These are phyloP conservation scores for Eucalyptus paniculata DNA, from an alignment of 345 rosid genomes.

Conservation along the genomic window DNA sequence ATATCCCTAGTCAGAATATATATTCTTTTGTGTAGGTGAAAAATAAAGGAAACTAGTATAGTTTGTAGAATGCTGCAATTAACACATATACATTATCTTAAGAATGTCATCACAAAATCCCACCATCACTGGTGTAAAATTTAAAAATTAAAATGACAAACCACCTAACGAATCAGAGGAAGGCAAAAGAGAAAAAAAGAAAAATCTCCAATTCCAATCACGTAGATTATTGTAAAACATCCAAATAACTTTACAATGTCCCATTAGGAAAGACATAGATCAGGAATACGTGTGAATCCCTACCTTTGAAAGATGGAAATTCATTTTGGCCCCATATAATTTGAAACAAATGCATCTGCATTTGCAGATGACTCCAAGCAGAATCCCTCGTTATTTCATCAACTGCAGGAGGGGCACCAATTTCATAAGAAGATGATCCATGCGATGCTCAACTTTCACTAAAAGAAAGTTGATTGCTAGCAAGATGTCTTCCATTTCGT, in stretches of 20 bases:
- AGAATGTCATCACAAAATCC: neutral
- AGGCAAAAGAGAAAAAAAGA: no score
- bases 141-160: no score
- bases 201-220: no score
- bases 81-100: neutral
- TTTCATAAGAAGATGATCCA: slow-evolving; percentile 35
- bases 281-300: neutral
- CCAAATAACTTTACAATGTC: no score
- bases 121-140: neutral
- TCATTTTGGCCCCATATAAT: slow-evolving; percentile 27
- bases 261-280: no score
- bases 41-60: neutral
- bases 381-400: slow-evolving; percentile 12
- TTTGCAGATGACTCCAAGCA: slow-evolving; percentile 18
- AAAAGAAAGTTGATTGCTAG: slow-evolving; percentile 13
- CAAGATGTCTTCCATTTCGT: slow-evolving; percentile 7
- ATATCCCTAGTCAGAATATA: neutral
- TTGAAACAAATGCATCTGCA: slow-evolving; percentile 31
- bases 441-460: slow-evolving; percentile 23
- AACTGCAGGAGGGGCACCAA: slow-evolving; percentile 5
- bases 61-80: neutral
- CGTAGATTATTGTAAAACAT: no score
- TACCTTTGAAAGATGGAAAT: slow-evolving; percentile 51
- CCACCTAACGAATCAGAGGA: no score
- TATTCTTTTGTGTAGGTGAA: neutral